These are phyloP conservation scores for Umbilicaria muhlenbergii DNA, from an alignment of 495 filamentous ascomycete species.

Conservation along the genomic window DNA sequence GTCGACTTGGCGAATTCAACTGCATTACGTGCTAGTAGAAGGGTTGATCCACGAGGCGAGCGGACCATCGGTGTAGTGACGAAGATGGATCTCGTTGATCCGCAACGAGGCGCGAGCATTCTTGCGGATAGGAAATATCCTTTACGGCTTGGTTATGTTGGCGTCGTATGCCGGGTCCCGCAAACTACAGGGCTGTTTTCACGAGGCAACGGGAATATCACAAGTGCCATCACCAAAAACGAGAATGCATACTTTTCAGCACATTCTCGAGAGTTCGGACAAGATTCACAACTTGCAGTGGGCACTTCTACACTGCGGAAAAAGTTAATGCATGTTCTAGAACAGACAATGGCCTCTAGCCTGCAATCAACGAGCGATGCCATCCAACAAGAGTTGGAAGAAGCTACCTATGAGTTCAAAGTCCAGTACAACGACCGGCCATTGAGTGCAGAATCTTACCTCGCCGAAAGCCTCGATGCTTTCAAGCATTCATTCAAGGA, in stretches of 20 bases:
- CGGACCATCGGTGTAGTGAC: conserved; percentile 95
- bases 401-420: conserved; percentile 97
- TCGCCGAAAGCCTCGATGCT: conserved; percentile 83
- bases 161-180: conserved; percentile 73
- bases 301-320: conserved; percentile 78
- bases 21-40: conserved; percentile 73
- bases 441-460: conserved; percentile 85
- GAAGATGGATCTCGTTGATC: conserved; percentile 96
- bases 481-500: conserved; percentile 98
- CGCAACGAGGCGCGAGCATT: conserved; percentile 59
- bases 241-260: conserved; percentile 78
- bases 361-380: conserved; percentile 76
- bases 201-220: conserved; percentile 67
- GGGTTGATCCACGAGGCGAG: conserved; percentile 89
- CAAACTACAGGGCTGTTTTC: conserved; percentile 64
- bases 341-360: conserved; percentile 90
- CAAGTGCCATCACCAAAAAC: conserved; percentile 68
- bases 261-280: conserved; percentile 66
- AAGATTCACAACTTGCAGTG: conserved; percentile 51
- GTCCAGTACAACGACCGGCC: conserved; percentile 98
- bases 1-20: conserved; percentile 96
- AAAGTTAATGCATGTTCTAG: conserved; percentile 92
- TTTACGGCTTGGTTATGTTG: conserved; percentile 89
- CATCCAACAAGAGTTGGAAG: conserved; percentile 88
- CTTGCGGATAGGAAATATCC: conserved; percentile 86